Base-by-base conservation (phyloP, 1,284 basidiomycete species). In the Leucoagaricus sp. region DNA sequence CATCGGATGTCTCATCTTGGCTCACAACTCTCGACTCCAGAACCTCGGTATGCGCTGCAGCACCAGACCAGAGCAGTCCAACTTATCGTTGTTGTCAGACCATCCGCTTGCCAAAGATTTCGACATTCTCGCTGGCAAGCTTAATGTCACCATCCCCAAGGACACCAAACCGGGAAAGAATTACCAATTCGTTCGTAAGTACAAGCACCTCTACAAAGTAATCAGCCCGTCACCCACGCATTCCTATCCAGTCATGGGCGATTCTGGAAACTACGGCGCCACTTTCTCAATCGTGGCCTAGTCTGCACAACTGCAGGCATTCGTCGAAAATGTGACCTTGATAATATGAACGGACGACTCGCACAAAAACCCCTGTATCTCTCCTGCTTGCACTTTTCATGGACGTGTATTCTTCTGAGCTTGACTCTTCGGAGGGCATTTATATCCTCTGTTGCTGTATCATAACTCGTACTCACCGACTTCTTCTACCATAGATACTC, bases 151-250 rank as follows among this genome's bases (percentile, higher is more conserved):
- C 19, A 75, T 82, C 10, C 69, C 68, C 4, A 62, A 71, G 13
- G 72, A 76, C 29, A 50, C 58, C n/a, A 29, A 59, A 2, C 65
- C 75, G 4, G 78, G 75, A 10, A 60, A 68, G 31, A 67, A 75
- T 57, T 83, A 79, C 62, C 71, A 72, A 55, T 65, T 83, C 34
- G 71, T 81, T 57, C 65, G 78, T 81, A 58, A 69, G 76, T 75
- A 49, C 17, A 25, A 26, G 33, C 17, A 53, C 23, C 34, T 31
- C 47, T 45, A 10, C 4, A 15, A 33, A 31, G 21, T 45, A 10
- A 31, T 17, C 19, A 23, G 17, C 19, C 19, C 33, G 41, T 10
- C 23, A 28, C 19, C 28, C 36, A 53, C 9, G 41, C 34, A 23
- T 46, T 57, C 34, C 34, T 52, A 33, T 26, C 42, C 58, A 80